Evolutionary conservation across 441 rosid species (phyloP).

Genomic region (Gossypium laxum): DNA sequence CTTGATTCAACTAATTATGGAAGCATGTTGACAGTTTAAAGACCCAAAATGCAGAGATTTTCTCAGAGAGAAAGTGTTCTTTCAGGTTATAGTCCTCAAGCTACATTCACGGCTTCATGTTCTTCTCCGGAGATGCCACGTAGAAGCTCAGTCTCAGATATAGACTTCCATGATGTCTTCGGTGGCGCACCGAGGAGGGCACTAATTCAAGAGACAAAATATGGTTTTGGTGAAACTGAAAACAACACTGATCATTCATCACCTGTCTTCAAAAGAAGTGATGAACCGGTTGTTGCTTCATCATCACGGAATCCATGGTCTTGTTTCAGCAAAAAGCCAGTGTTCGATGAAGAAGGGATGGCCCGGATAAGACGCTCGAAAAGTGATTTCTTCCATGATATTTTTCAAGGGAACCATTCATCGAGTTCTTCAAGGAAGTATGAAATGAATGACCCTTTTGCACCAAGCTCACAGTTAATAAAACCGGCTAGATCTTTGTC

Average conservation of each 20-base stretch:
- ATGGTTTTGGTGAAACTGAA: constrained; percentile 41
- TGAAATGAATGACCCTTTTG: constrained; percentile 32
- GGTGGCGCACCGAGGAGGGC: constrained; percentile 83
- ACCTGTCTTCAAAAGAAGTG: constrained; percentile 17
- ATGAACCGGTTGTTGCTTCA: constrained; percentile 13
- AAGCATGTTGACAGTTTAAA: not conserved
- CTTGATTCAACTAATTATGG: constrained; percentile 11
- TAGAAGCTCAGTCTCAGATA: constrained; percentile 43
- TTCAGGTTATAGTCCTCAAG: constrained; percentile 26
- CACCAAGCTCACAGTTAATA: constrained; percentile 44
- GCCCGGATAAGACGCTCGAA: constrained; percentile 29
- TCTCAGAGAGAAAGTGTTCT: constrained; percentile 30
- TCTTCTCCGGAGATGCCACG: constrained; percentile 17
- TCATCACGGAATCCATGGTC: constrained; percentile 29
- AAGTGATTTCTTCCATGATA: constrained; percentile 67
- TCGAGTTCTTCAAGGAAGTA: constrained; percentile 37
- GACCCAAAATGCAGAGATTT: constrained; percentile 25
- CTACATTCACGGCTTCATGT: constrained; percentile 14
- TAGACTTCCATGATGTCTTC: constrained; percentile 77
- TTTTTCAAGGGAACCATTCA: constrained; percentile 46
- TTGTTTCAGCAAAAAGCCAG: constrained; percentile 53
- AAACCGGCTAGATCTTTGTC: constrained; percentile 48
- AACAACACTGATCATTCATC: constrained; percentile 18
- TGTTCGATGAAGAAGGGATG: constrained; percentile 55
- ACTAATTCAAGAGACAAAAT: constrained; percentile 33